phyloP scores from a whole-genome alignment of 1,139 yeast genomes.

The Magnusiomyces paraingens region DNA sequence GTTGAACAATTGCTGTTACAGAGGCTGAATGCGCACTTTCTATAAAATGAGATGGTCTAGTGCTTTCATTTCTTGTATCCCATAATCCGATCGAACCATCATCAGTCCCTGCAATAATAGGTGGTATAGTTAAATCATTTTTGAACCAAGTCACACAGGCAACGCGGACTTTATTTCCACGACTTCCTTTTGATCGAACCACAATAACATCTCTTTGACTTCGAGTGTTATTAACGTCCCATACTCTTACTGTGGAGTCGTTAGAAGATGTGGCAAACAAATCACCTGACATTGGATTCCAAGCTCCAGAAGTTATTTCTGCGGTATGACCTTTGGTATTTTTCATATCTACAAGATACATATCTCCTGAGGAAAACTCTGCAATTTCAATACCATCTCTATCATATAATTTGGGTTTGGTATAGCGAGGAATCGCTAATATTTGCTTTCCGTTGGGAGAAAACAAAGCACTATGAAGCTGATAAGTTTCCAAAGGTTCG shows the following conservation, averaged over 20 bases:
- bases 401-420: constrained; percentile 26
- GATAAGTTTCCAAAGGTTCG: constrained; percentile 31
- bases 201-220: constrained; percentile 30
- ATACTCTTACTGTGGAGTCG: constrained; percentile 35
- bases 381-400: constrained; percentile 28
- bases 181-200: constrained; percentile 23
- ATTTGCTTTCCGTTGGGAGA: constrained; percentile 25
- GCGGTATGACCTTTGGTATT: constrained; percentile 37
- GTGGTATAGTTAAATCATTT: constrained; percentile 14
- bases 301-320: constrained; percentile 31
- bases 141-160: constrained; percentile 22
- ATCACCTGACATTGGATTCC: constrained; percentile 27
- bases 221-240: constrained; percentile 29
- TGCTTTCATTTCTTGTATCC: constrained; percentile 29
- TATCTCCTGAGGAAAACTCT: constrained; percentile 33
- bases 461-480: constrained; percentile 24
- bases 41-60: constrained; percentile 28
- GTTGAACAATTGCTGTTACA: constrained; percentile 18
- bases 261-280: constrained; percentile 29
- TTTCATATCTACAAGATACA: constrained; percentile 35
- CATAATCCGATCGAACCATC: constrained; percentile 30
- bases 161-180: constrained; percentile 22
- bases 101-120: constrained; percentile 25
- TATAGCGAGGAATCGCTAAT: constrained; percentile 26
- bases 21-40: constrained; percentile 23